Conservation (phyloP, 345 rosid species). For the Ricinus communis region DNA sequence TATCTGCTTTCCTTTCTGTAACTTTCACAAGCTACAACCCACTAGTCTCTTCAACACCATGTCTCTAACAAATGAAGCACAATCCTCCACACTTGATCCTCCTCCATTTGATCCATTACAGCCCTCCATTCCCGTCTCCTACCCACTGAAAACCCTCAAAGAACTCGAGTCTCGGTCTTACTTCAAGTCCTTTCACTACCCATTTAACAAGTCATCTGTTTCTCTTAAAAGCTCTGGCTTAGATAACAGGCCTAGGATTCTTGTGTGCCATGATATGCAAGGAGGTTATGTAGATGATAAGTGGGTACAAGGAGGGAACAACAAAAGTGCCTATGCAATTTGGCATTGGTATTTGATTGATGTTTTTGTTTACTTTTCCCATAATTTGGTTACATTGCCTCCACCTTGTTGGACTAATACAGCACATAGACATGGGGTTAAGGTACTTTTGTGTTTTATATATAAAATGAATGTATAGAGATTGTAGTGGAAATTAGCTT, state of each 20-base stretch:
- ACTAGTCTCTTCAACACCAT: no score
- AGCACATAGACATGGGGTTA: conserved; percentile 87
- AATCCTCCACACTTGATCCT: conserved; percentile 14
- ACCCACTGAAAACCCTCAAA: conserved; percentile 64
- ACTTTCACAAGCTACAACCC: conserved; percentile 25
- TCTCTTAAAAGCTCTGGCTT: conserved; percentile 38
- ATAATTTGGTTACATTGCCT: conserved; percentile 71
- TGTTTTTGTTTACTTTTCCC: conserved; percentile 79
- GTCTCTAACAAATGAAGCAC: conserved; percentile 32
- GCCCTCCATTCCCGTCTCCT: conserved; percentile 65
- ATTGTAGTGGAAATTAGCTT: no score
- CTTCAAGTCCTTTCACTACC: conserved; percentile 80
- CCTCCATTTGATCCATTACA: conserved; percentile 48
- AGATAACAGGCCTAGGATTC: conserved; percentile 52
- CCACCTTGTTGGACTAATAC: conserved; percentile 93
- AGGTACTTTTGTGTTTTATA: conserved; percentile 46
- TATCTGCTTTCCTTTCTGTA: conserved; percentile 3
- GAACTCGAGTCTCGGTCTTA: conserved; percentile 59
- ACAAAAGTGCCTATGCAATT: conserved; percentile 55
- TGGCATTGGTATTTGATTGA: conserved; percentile 97
- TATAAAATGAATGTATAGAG: no score
- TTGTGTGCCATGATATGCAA: conserved; percentile 84
- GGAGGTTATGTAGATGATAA: conserved; percentile 76
- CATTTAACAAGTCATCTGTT: conserved; percentile 58
- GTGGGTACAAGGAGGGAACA: conserved; percentile 83